Base-by-base conservation (phyloP, 2,329 filamentous ascomycete species). In the Huntiella bhutanensis region DNA sequence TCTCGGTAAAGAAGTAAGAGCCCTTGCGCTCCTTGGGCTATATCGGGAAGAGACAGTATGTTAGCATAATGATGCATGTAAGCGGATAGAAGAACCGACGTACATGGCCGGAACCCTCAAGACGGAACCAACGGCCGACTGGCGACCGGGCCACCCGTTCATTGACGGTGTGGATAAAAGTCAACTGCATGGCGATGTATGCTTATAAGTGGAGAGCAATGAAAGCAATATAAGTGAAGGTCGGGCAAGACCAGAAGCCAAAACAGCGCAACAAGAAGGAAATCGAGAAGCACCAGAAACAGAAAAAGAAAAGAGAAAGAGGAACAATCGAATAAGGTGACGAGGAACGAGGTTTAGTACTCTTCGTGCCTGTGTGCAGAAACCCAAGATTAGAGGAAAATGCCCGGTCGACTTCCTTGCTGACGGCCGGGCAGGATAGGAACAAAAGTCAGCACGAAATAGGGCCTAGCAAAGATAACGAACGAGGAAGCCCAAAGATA, bases 81-180 rank as follows among this genome's bases (percentile, higher is more conserved):
- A 37, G 43, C 6, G 13, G 7, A 15, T 15, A 40, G 45, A 28
- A n/a, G 15, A 42, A 13, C 13, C 15, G 13, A 70, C 77, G 67
- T 71, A 83, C 80, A 71, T 88, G 82, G 55, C 83, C 83, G 35
- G 74, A 85, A 53, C 82, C 82, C 51, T 92, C 83, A 36, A 93
- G 73, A 53, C 76, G 74, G 63, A 93, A 93, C 66, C 77, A 82
- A 53, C 69, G 67, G 51, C 82, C 82, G 50, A 85, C 69, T 33
- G 68, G 60, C 57, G 77, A 78, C 52, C 63, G 64, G 51, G 81
- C 82, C 53, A 86, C 70, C 50, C 64, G 68, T 52, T 56, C 55
- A 58, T 80, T 77, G 58, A 65, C 55, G 3, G 56, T 64, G 11
- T 73, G 60, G 45, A 66, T 22, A 40, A 46, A 49, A 16, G 80